Evolutionary conservation across 345 rosid species (phyloP).

Genomic region (Hibiscus tridactylites): DNA sequence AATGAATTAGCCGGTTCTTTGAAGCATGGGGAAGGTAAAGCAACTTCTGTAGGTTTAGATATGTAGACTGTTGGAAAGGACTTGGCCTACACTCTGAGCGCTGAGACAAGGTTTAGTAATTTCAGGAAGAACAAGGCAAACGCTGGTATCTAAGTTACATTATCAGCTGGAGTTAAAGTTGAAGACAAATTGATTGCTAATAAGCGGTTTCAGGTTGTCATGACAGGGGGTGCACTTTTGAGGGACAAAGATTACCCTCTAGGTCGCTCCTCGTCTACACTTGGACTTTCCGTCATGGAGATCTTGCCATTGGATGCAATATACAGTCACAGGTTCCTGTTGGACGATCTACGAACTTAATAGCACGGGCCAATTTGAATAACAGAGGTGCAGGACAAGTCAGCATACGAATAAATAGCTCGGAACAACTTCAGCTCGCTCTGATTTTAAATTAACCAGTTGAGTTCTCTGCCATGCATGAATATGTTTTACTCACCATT

Average conservation of each 20-base stretch:
- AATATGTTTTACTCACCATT: too few species aligned
- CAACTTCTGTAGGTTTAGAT: slow-evolving; percentile 81
- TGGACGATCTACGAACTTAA: slow-evolving; percentile 70
- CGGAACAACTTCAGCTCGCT: slow-evolving; percentile 24
- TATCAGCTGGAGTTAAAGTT: slow-evolving; percentile 75
- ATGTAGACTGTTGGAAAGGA: slow-evolving; percentile 95
- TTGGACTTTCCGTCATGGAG: slow-evolving; percentile 90
- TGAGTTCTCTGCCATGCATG: too few species aligned
- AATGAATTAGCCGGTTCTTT: slow-evolving; percentile 70
- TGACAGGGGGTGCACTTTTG: slow-evolving; percentile 82
- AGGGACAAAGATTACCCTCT: slow-evolving; percentile 81
- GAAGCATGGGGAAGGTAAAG: slow-evolving; percentile 84
- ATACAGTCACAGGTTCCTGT: slow-evolving; percentile 81
- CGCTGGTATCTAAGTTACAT: slow-evolving; percentile 78
- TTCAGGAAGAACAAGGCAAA: slow-evolving; percentile 73
- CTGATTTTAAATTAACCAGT: too few species aligned
- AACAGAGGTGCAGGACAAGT: slow-evolving; percentile 93
- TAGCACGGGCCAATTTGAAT: slow-evolving; percentile 79
- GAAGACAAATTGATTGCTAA: slow-evolving; percentile 72
- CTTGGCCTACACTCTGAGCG: slow-evolving; percentile 69
- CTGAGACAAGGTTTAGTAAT: slow-evolving; percentile 69
- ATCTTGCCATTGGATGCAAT: slow-evolving; percentile 89
- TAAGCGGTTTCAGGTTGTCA: slow-evolving; percentile 59
- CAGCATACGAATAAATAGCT: slow-evolving; percentile 71
- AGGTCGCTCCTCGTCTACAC: slow-evolving; percentile 65